A percentile compares a stretch with the other conserved stretches of the same genome.
Evolutionary conservation across 768 basidiomycete species (phyloP).

Genomic region (Trametes elegans): DNA sequence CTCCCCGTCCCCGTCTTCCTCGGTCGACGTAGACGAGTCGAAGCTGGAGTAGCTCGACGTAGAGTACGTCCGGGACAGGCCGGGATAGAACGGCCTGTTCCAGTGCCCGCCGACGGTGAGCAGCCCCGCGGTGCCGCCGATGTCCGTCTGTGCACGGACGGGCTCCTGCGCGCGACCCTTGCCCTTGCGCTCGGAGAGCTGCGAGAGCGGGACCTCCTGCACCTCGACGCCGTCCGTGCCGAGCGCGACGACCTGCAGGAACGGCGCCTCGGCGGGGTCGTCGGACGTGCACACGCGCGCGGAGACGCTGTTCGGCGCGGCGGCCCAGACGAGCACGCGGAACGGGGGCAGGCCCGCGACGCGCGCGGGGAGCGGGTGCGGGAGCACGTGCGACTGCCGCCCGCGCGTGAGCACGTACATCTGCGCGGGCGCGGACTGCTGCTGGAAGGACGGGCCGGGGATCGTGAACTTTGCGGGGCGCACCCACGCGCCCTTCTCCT

Average conservation of each 20-base stretch:
- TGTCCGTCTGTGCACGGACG: conserved; percentile 54
- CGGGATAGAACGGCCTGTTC: conserved; percentile 37
- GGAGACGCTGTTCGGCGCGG: conserved; percentile 51
- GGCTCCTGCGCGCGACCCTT: conserved; percentile 49
- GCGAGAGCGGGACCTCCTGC: conserved; percentile 60
- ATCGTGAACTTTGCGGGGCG: conserved; percentile 45
- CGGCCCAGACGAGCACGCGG: conserved; percentile 55
- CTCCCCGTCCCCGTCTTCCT: conserved; percentile 42
- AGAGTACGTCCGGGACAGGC: conserved; percentile 44
- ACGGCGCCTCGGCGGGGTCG: conserved; percentile 32
- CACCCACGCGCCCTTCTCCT: conserved; percentile 48
- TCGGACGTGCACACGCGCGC: conserved; percentile 46
- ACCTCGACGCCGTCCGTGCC: conserved; percentile 72
- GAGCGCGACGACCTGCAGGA: conserved; percentile 69
- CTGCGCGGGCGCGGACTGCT: conserved; percentile 33
- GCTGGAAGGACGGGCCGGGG: conserved; percentile 27
- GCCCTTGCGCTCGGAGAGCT: conserved; percentile 44
- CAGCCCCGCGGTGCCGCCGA: conserved; percentile 66
- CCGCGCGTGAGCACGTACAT: conserved; percentile 71
- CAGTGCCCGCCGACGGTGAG: conserved; percentile 51
- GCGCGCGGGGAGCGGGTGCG: conserved; percentile 62
- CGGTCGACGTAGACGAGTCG: conserved; percentile 46
- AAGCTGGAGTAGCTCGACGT: conserved; percentile 41
- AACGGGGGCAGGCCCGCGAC: conserved; percentile 49
- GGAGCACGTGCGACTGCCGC: conserved; percentile 63